These are phyloP conservation scores for Crataegus laevigata DNA, from an alignment of 306 rosid species.

Conservation along the genomic window DNA sequence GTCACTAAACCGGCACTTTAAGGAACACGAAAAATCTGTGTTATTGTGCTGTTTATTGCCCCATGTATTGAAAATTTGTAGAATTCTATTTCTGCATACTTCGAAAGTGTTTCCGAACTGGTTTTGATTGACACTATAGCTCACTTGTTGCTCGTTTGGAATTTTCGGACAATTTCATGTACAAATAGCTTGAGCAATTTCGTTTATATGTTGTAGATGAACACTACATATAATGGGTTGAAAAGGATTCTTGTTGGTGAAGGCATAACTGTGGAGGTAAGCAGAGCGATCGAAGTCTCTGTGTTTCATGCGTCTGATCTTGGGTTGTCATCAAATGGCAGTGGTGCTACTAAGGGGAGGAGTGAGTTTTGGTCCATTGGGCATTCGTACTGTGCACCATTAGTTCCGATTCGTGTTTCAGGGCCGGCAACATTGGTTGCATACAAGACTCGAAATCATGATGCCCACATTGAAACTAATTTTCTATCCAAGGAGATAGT, in stretches of 20 bases:
- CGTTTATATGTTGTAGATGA: constrained; percentile 43
- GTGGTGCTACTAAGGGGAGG: constrained; percentile 20
- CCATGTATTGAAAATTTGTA: background rate
- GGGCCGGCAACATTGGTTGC: constrained; percentile 68
- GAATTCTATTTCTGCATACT: background rate
- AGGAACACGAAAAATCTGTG: background rate
- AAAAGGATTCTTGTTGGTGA: constrained; percentile 70
- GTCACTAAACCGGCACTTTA: background rate
- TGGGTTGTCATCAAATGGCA: constrained; percentile 36
- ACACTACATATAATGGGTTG: constrained; percentile 53
- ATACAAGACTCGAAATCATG: constrained; percentile 52
- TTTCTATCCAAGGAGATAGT: constrained; percentile 47
- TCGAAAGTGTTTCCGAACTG: background rate
- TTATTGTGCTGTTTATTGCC: background rate
- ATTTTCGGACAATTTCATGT: background rate
- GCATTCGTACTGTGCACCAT: constrained; percentile 53
- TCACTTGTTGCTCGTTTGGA: background rate
- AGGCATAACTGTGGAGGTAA: constrained; percentile 75
- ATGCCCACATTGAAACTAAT: constrained; percentile 30
- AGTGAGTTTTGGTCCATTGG: constrained; percentile 37
- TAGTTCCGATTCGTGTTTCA: constrained; percentile 50
- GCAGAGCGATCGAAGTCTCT: constrained; percentile 58
- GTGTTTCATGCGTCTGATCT: constrained; percentile 46
- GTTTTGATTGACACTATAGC: background rate
- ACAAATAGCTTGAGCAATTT: background rate